A percentile compares a stretch with the other conserved stretches of the same genome.
Conservation (phyloP, 2,329 filamentous ascomycete species). For the Aspergillus ochraceoroseus region DNA sequence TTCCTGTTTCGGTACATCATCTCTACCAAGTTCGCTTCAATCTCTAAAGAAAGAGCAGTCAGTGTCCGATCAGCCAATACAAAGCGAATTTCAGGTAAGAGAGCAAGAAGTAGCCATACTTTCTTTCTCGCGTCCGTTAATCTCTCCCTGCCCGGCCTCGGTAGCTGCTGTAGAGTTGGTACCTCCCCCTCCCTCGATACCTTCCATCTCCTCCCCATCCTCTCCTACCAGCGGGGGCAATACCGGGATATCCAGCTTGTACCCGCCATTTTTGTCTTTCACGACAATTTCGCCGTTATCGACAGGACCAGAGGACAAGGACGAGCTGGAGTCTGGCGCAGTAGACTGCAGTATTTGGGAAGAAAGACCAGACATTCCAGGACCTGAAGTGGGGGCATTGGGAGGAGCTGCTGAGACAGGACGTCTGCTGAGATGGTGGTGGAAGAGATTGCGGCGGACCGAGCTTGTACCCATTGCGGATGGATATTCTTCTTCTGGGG, state of each 20-base stretch:
- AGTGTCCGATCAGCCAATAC: slow-evolving; percentile 5
- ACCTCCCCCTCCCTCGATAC: slow-evolving; percentile 49
- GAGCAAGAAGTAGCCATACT: slow-evolving; percentile 29
- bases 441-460: slow-evolving; percentile 45
- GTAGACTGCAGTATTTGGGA: slow-evolving; percentile 23
- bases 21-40: slow-evolving; percentile 45
- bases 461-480: slow-evolving; percentile 30
- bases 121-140: slow-evolving; percentile 37
- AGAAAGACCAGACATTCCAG: slow-evolving; percentile 22
- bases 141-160: slow-evolving; percentile 45
- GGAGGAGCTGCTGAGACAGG: slow-evolving; percentile 33
- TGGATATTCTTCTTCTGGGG: neutral
- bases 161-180: slow-evolving; percentile 50
- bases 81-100: neutral
- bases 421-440: slow-evolving; percentile 42
- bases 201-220: slow-evolving; percentile 42
- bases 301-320: slow-evolving; percentile 21
- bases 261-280: slow-evolving; percentile 47
- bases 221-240: slow-evolving; percentile 38
- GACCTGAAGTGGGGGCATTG: slow-evolving; percentile 17
- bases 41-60: slow-evolving; percentile 32
- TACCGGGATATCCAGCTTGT: slow-evolving; percentile 45
- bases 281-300: slow-evolving; percentile 48
- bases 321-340: slow-evolving; percentile 22
- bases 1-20: slow-evolving; percentile 40